Percentiles rank a stretch among this genome's conserved stretches.
phyloP scores from a whole-genome alignment of 2,329 filamentous ascomycete species.

The Scedosporium dehoogii region DNA sequence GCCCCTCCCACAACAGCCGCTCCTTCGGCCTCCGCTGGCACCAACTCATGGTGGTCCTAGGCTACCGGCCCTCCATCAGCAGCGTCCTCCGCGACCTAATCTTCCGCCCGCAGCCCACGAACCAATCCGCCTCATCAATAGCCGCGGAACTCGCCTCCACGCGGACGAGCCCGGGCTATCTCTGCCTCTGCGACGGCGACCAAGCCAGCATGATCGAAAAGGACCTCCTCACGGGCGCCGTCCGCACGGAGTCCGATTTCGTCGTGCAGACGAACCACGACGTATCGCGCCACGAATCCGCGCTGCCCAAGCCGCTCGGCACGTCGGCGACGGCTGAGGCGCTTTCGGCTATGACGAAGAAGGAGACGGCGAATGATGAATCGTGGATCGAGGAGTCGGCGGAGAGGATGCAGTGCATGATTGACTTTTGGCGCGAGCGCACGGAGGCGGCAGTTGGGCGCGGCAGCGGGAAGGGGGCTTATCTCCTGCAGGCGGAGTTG shows the following conservation, averaged over 20 bases:
- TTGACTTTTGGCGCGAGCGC: neutral
- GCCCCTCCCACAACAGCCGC: constrained; percentile 21
- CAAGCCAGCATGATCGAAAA: constrained; percentile 17
- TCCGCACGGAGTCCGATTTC: constrained; percentile 7
- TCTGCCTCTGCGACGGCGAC: constrained; percentile 18
- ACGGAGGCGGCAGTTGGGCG: constrained; percentile 4
- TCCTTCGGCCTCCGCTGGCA: constrained; percentile 13
- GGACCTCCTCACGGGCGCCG: constrained; percentile 14
- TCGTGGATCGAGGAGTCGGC: constrained; percentile 15
- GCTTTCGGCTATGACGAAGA: neutral
- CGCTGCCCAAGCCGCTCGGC: neutral
- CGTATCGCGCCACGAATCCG: neutral
- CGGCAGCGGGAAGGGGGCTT: constrained; percentile 10
- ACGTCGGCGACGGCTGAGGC: neutral
- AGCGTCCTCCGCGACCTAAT: constrained; percentile 16
- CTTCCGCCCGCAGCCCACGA: constrained; percentile 6
- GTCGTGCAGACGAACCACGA: constrained; percentile 2
- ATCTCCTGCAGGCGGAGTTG: constrained; percentile 6
- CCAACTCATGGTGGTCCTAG: constrained; percentile 18
- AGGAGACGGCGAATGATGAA: constrained; percentile 1
- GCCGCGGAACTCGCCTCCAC: constrained; percentile 10
- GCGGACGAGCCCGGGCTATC: constrained; percentile 18
- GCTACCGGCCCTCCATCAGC: constrained; percentile 14
- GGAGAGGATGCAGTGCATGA: constrained; percentile 11
- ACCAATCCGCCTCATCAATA: constrained; percentile 6